These are phyloP conservation scores for Heterobasidion annosum DNA, from an alignment of 1,284 basidiomycete species.

Conservation along the genomic window DNA sequence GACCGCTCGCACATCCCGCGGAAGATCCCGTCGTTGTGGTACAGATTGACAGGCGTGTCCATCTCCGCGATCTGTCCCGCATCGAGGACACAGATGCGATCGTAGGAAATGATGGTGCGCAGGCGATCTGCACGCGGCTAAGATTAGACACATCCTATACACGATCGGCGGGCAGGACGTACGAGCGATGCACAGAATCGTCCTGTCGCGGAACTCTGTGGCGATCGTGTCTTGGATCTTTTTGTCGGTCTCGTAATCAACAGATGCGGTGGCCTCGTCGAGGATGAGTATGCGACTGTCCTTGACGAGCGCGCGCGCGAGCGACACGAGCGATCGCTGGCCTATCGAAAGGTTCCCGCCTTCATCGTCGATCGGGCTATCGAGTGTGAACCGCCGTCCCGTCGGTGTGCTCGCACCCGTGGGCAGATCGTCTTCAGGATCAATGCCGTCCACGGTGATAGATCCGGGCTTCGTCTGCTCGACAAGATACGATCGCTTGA, in stretches of 20 bases:
- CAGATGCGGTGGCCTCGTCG: slow-evolving; percentile 76
- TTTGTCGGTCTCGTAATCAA: slow-evolving; percentile 77
- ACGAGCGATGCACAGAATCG: slow-evolving; percentile 77
- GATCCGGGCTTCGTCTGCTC: slow-evolving; percentile 27
- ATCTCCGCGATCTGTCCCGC: slow-evolving; percentile 68
- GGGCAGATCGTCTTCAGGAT: slow-evolving; percentile 8
- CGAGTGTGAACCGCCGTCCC: slow-evolving; percentile 57
- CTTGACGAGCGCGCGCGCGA: slow-evolving; percentile 77
- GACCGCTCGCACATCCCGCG: slow-evolving; percentile 58
- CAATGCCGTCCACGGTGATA: slow-evolving; percentile 10
- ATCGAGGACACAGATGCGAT: slow-evolving; percentile 67
- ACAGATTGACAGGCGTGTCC: slow-evolving; percentile 58
- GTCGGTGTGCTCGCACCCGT: slow-evolving; percentile 17
- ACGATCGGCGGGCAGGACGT: slow-evolving; percentile 15
- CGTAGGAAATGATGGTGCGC: slow-evolving; percentile 75
- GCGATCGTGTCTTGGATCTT: slow-evolving; percentile 85
- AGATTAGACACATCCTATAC: neutral
- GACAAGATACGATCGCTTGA: slow-evolving; percentile 73
- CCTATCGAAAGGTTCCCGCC: slow-evolving; percentile 57
- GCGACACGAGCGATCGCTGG: slow-evolving; percentile 70
- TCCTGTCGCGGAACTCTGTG: slow-evolving; percentile 71
- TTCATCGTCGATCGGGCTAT: slow-evolving; percentile 79
- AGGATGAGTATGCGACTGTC: slow-evolving; percentile 70
- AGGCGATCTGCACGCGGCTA: slow-evolving; percentile 42
- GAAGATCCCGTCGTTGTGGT: slow-evolving; percentile 50